A percentile compares a stretch with the other conserved stretches of the same genome.
These are phyloP conservation scores for Sungouiozyma ichnusensis DNA, from an alignment of 805 yeast species.

Conservation along the genomic window DNA sequence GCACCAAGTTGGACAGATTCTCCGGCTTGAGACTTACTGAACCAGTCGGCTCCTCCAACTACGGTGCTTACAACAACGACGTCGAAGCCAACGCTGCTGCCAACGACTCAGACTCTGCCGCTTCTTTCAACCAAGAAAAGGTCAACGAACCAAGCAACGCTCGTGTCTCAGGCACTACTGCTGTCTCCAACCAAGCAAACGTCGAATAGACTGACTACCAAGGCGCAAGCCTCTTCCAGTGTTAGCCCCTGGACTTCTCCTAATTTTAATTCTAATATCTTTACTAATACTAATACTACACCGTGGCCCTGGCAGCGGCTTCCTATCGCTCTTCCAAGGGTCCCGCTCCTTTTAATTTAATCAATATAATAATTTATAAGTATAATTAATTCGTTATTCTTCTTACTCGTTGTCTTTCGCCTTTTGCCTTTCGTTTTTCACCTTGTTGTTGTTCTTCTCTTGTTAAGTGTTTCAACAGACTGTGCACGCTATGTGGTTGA, in stretches of 20 bases:
- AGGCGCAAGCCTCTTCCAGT: neutral
- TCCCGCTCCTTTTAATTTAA: neutral
- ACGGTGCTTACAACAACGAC: neutral
- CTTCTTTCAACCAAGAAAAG: constrained; percentile 8
- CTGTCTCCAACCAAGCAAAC: constrained; percentile 1
- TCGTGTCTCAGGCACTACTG: constrained; percentile 6
- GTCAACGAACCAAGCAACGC: constrained; percentile 2
- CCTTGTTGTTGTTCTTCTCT: too few relatives aligned
- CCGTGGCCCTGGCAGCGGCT: neutral
- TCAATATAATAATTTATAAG: neutral
- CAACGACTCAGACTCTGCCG: constrained; percentile 1
- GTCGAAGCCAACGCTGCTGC: neutral
- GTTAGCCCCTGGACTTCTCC: too few relatives aligned
- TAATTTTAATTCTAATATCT: neutral
- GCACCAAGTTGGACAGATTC: constrained; percentile 14
- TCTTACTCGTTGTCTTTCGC: too few relatives aligned
- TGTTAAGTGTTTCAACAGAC: too few relatives aligned
- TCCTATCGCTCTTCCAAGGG: neutral
- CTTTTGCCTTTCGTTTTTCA: too few relatives aligned
- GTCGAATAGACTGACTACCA: neutral
- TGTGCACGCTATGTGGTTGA: too few relatives aligned
- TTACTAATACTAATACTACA: neutral
- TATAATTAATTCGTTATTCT: neutral
- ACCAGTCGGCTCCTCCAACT: constrained; percentile 5
- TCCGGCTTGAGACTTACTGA: constrained; percentile 16